These are phyloP conservation scores for Annulohypoxylon maeteangense DNA, from an alignment of 495 filamentous ascomycete species.

Conservation along the genomic window DNA sequence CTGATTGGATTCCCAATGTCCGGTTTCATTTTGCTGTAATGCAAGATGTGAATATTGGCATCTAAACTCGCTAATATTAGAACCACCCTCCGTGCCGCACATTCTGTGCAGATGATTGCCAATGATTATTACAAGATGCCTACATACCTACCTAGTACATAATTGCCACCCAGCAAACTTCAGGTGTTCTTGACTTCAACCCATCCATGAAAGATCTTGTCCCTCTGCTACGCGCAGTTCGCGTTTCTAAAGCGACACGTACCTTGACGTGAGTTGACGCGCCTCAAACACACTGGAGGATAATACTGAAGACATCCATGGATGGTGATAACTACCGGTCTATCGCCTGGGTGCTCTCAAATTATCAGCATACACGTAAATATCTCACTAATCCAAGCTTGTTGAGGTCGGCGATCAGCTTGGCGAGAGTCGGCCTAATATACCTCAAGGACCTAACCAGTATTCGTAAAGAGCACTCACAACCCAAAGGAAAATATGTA, in stretches of 20 bases:
- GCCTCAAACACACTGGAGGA: not conserved
- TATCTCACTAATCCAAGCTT: not conserved
- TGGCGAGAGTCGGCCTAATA: not conserved
- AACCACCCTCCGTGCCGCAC: slow-evolving; percentile 3
- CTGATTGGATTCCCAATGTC: slow-evolving; percentile 26
- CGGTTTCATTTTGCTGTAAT: slow-evolving; percentile 26
- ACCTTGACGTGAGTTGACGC: not conserved
- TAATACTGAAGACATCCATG: not conserved
- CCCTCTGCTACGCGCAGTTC: not conserved
- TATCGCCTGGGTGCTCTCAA: not conserved
- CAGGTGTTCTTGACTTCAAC: not conserved
- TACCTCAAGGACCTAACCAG: not conserved
- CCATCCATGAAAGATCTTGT: not conserved
- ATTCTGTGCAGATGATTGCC: slow-evolving; percentile 3
- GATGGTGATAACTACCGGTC: not conserved
- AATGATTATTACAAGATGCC: slow-evolving; percentile 3
- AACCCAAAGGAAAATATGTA: not conserved
- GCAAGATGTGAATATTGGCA: slow-evolving; percentile 25
- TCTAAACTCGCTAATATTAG: slow-evolving; percentile 22
- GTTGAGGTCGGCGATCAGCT: not conserved
- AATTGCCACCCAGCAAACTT: not conserved
- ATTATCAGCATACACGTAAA: slow-evolving; percentile 2
- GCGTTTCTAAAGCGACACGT: slow-evolving; percentile 1
- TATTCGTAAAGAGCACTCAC: not conserved
- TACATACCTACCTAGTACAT: not conserved